These are phyloP conservation scores for Trichoderma sp. DNA, from an alignment of 2,329 filamentous ascomycete genomes.

Conservation along the genomic window DNA sequence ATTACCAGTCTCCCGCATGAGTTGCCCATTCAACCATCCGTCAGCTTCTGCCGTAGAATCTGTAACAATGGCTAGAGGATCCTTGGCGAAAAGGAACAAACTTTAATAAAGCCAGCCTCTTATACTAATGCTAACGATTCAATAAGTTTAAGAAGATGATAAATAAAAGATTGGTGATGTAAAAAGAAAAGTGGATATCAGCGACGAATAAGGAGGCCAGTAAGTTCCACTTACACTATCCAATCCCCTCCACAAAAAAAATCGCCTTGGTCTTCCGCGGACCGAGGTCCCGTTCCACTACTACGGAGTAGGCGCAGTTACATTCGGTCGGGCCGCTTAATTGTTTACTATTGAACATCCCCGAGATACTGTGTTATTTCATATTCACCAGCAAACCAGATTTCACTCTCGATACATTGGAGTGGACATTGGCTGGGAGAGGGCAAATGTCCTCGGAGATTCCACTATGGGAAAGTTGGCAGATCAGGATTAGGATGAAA, in stretches of 20 bases:
- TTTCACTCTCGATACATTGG: too few relatives aligned
- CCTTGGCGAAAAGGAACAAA: too few relatives aligned
- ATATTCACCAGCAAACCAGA: too few relatives aligned
- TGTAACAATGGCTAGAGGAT: too few relatives aligned
- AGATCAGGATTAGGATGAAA: neutral
- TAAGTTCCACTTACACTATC: neutral
- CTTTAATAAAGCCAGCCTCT: neutral
- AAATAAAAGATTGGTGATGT: neutral
- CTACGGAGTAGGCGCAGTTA: neutral
- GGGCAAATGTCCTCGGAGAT: too few relatives aligned
- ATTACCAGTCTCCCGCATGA: too few relatives aligned
- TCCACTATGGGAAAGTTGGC: too few relatives aligned
- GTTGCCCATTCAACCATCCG: too few relatives aligned
- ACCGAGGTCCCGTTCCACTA: neutral
- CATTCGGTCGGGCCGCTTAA: neutral
- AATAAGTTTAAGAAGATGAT: neutral
- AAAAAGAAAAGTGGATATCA: neutral
- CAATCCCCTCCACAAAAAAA: neutral
- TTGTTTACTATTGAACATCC: too few relatives aligned
- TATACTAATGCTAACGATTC: neutral
- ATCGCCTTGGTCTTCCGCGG: neutral
- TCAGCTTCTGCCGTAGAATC: too few relatives aligned
- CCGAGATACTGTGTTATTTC: too few relatives aligned
- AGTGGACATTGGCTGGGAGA: too few relatives aligned
- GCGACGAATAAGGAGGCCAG: neutral